Evolutionary conservation across 345 rosid species (phyloP), one percentile per base, ranked within the genome.

Genomic region (Eucalyptus shirleyi): DNA sequence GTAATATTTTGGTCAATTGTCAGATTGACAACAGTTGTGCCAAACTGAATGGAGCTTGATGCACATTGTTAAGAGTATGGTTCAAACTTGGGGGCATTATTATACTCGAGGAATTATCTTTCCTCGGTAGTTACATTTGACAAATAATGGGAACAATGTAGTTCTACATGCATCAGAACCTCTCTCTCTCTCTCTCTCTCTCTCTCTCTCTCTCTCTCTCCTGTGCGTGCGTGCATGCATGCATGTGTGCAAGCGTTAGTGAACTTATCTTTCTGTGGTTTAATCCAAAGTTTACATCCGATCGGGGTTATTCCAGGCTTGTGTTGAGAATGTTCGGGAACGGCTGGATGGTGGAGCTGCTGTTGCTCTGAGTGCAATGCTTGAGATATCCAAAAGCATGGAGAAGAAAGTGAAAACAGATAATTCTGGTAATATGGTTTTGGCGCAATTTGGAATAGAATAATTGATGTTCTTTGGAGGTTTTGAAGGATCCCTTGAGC

Each of bases 301-400:
- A 40, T 77, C 2, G 28, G 16, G 47, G 9, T 77, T 77, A 77
- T 88, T 91, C 4, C 89, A 96, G 98, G 95, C 93, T 42, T 95
- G 96, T 92, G 90, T 96, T 86, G 98, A 97, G 93, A 91, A 90
- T 92, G 94, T 95, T 87, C 96, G 94, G 94, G 94, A 91, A 40
- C 91, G 93, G 50, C 86, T 91, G 80, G 99, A 95, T 93, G 97
- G 95, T 91, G 95, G 90, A 92, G 96, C 96, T 91, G 95, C 96
- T 88, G 94, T 88, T 91, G 96, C 96, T 87, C 82, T 96, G 89
- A 91, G 92, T 92, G 96, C 99, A 90, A 96, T 98, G 98, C 91
- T 98, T 82, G 95, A 93, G 89, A 96, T 96, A 88, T 93, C 96
- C 87, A 97, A 95, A 92, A 88, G 91, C 82, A 93, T 93, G 90